phyloP scores from a whole-genome alignment of 345 rosid genomes.

The Cardiospermum halicacabum region DNA sequence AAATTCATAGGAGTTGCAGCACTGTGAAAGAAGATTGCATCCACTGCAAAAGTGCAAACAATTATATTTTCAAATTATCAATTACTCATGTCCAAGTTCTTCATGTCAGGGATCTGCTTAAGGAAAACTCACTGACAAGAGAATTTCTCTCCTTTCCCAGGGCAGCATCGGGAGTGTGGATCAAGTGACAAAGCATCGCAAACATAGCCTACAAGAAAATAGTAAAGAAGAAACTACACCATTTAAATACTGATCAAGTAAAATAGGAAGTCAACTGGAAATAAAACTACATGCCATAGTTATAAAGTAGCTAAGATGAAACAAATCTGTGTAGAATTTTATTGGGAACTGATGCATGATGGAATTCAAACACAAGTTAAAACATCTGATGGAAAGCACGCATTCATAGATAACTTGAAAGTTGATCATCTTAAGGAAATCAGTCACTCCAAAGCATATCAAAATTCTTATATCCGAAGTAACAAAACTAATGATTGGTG shows the following conservation, averaged over 20 bases:
- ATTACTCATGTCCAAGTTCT: not conserved
- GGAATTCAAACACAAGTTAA: not conserved
- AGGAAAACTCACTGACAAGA: constrained; percentile 83
- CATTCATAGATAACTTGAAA: not conserved
- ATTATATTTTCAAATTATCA: constrained; percentile 5
- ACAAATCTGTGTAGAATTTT: not conserved
- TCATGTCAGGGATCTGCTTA: constrained; percentile 5
- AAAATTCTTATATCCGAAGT: not conserved
- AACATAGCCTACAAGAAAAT: constrained; percentile 57
- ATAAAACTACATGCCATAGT: not conserved
- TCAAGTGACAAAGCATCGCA: constrained; percentile 81
- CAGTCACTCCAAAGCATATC: not conserved
- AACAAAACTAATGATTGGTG: not conserved
- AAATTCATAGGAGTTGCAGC: constrained; percentile 82
- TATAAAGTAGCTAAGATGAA: not conserved
- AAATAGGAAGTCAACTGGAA: not conserved
- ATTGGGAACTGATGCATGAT: not conserved
- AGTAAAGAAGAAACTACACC: not conserved
- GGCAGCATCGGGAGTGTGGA: constrained; percentile 75
- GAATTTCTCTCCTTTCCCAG: constrained; percentile 73
- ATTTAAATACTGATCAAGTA: too few species aligned
- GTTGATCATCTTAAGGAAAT: not conserved
- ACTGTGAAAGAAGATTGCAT: constrained; percentile 71
- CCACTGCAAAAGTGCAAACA: constrained; percentile 43
- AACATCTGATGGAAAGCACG: not conserved